Evolutionary conservation across 768 basidiomycete species (phyloP), one percentile per base, ranked within the genome.

Genomic region (Calocybe indica): DNA sequence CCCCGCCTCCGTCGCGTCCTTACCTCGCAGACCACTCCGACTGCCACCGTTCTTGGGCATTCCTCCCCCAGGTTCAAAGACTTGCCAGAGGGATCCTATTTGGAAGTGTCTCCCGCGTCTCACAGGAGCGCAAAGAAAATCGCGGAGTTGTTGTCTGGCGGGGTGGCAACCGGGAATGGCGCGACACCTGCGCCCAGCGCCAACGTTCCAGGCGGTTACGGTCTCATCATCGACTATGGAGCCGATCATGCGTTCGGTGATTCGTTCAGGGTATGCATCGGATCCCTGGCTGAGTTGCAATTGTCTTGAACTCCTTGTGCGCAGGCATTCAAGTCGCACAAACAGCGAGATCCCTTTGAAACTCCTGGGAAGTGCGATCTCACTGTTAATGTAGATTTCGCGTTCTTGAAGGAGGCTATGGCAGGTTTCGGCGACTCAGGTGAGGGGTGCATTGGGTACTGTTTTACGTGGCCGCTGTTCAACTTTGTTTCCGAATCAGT

Each of bases 321-420:
- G 7, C 50, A 97, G 94, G 96, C 88, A 0, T 97, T 99, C 75
- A 85, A 85, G 63, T 72, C 81, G 14, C 96, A 98, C 60, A 75
- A 83, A 49, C 80, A 92, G 10, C 86, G 89, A 1, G 86, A 94
- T 61, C 73, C 89, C 3, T 95, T 98, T 59, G 74, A 86, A 45
- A 69, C 74, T 7, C 93, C 94, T 0, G 96, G 96, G 12, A 76
- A 88, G 37, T 86, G 88, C 37, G 96, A 99, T 63, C 67, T 98
- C 40, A 99, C 96, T 0, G 84, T 88, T n/a, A 96, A 98, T 58
- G 95, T 99, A 41, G 94, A 99, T 66, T 98, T 98, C 65, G 79
- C 83, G 0, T 90, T 88, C 61, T 72, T 98, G 40, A 75, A 77
- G 58, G 92, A 96, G 66, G 83, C 89, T 0, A 70, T 92, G 52